A percentile compares a stretch with the other conserved stretches of the same genome.
Evolutionary conservation across 2,329 filamentous ascomycete genomes (phyloP).

Genomic region (Aspergillus pseudotamarii): DNA sequence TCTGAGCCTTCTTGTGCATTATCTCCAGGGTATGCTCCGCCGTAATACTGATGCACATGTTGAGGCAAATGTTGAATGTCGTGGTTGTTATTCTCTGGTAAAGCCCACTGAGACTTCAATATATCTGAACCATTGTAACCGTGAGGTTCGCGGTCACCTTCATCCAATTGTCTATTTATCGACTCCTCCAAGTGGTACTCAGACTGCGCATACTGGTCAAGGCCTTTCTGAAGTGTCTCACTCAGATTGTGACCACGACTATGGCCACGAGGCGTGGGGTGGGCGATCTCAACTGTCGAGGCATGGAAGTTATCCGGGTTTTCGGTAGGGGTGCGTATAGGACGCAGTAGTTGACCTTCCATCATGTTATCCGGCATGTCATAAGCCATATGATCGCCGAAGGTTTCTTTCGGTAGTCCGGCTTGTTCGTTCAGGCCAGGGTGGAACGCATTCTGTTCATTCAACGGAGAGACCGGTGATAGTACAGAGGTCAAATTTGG

Average conservation of each 20-base stretch:
- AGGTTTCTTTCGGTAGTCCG: slow-evolving; percentile 26
- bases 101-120: slow-evolving; percentile 41
- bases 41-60: slow-evolving; percentile 39
- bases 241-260: slow-evolving; percentile 68
- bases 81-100: slow-evolving; percentile 34
- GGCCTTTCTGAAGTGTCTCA: slow-evolving; percentile 77
- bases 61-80: slow-evolving; percentile 28
- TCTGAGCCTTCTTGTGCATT: slow-evolving; percentile 60
- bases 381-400: slow-evolving; percentile 28
- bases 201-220: slow-evolving; percentile 66
- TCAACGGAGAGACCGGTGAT: slow-evolving; percentile 67
- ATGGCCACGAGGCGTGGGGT: slow-evolving; percentile 63
- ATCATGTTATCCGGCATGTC: slow-evolving; percentile 30
- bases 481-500: slow-evolving; percentile 53
- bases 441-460: slow-evolving; percentile 50
- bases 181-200: slow-evolving; percentile 84
- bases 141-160: slow-evolving; percentile 62
- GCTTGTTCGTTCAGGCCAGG: slow-evolving; percentile 27
- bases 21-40: slow-evolving; percentile 34
- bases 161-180: slow-evolving; percentile 75
- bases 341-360: slow-evolving; percentile 29
- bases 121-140: slow-evolving; percentile 32
- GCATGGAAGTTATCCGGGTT: slow-evolving; percentile 45
- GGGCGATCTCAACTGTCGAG: slow-evolving; percentile 56
- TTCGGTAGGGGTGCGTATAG: slow-evolving; percentile 35